Evolutionary conservation across 1,284 basidiomycete genomes (phyloP).

Genomic region (Ustilago nuda): DNA sequence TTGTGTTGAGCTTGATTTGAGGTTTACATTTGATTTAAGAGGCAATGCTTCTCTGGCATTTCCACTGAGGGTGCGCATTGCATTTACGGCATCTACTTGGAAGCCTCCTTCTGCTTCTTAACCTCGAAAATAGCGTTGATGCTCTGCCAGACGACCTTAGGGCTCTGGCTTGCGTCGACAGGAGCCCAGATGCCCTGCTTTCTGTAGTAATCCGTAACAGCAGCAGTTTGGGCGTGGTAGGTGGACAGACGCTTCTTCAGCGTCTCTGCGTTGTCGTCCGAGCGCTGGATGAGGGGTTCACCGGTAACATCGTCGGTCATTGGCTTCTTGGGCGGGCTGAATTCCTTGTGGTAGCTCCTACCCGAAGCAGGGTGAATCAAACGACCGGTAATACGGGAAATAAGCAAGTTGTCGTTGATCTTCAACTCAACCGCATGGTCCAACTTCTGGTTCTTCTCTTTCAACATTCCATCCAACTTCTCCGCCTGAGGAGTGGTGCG

Average conservation of each 20-base stretch:
- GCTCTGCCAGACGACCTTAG: constrained; percentile 89
- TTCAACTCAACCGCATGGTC: constrained; percentile 91
- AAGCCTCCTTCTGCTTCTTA: constrained; percentile 18
- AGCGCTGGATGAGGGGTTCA: constrained; percentile 80
- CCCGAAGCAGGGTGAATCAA: constrained; percentile 91
- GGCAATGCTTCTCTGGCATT: not conserved
- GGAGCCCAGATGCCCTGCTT: constrained; percentile 77
- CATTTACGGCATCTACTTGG: constrained; percentile 14
- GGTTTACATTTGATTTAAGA: not conserved
- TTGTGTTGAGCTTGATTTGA: not conserved
- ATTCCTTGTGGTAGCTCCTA: constrained; percentile 93
- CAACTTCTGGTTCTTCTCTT: constrained; percentile 80
- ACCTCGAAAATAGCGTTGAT: constrained; percentile 72
- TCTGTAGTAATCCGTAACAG: constrained; percentile 97
- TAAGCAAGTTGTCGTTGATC: constrained; percentile 93
- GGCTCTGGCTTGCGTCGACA: constrained; percentile 92
- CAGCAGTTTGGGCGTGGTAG: constrained; percentile 92
- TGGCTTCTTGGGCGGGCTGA: constrained; percentile 93
- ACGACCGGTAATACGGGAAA: constrained; percentile 95
- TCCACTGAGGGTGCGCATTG: not conserved
- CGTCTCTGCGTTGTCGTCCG: constrained; percentile 77
- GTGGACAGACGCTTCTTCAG: constrained; percentile 86
- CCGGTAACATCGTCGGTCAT: constrained; percentile 94
- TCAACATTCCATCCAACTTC: constrained; percentile 93
- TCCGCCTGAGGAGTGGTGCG: constrained; percentile 97